Percentiles rank a stretch among this genome's conserved stretches.
These are phyloP conservation scores for Bipolaris sorokiniana DNA, from an alignment of 2,329 filamentous ascomycete genomes.

Conservation along the genomic window DNA sequence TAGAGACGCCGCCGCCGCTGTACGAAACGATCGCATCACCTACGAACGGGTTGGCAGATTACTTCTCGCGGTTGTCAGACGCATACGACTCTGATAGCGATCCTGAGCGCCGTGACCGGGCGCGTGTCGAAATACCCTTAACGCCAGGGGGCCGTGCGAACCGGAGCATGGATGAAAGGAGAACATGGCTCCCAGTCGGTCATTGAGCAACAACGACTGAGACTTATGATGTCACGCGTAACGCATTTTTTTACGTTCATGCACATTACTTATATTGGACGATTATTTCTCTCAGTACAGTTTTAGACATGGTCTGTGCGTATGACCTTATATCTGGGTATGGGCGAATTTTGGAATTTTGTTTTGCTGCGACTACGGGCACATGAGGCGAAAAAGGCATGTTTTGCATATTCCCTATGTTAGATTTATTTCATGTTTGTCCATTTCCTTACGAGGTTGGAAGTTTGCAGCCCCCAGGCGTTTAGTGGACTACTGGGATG, in stretches of 20 bases:
- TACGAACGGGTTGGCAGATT: constrained; percentile 77
- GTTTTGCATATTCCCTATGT: neutral
- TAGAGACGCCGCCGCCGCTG: constrained; percentile 81
- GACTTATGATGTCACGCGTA: constrained; percentile 40
- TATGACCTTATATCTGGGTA: neutral
- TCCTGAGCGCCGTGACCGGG: constrained; percentile 47
- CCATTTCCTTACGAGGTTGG: neutral
- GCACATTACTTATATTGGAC: constrained; percentile 15
- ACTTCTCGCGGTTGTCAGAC: constrained; percentile 80
- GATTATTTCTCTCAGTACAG: neutral
- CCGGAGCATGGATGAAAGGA: constrained; percentile 67
- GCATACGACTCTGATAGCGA: constrained; percentile 66
- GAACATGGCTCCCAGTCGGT: constrained; percentile 60
- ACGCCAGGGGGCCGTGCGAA: constrained; percentile 68
- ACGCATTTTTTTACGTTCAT: constrained; percentile 18
- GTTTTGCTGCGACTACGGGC: neutral
- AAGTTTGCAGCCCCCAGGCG: neutral
- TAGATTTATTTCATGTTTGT: neutral
- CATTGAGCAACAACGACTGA: constrained; percentile 24
- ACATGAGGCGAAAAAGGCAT: constrained; percentile 1
- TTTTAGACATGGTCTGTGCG: constrained; percentile 8
- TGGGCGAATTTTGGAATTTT: neutral
- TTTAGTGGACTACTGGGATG: constrained; percentile 2
- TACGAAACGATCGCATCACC: constrained; percentile 81
- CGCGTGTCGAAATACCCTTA: constrained; percentile 63